Conservation (phyloP, 352 stramenopile genomes). For the Globisporangium lucens region DNA sequence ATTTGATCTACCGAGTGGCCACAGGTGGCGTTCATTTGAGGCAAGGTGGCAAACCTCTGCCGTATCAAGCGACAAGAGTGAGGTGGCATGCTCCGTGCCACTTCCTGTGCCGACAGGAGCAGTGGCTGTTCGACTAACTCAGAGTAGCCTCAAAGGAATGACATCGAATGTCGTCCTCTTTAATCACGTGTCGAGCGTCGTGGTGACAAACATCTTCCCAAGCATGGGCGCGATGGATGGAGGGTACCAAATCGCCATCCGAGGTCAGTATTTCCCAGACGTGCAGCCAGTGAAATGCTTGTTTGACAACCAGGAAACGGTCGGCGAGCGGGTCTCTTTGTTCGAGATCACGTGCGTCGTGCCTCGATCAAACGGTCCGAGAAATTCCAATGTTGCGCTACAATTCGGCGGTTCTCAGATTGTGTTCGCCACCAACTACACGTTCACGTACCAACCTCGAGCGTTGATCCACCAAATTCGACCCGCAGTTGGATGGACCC, state of each 20-base stretch:
- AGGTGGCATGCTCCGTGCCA: slow-evolving; percentile 6
- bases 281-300: slow-evolving; percentile 12
- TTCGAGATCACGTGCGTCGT: slow-evolving; percentile 19
- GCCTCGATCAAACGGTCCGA: not conserved
- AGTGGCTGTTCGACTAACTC: slow-evolving; percentile 11
- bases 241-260: slow-evolving; percentile 22
- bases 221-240: slow-evolving; percentile 13
- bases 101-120: slow-evolving; percentile 11
- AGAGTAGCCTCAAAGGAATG: not conserved
- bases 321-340: slow-evolving; percentile 15
- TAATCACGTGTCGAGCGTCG: slow-evolving; percentile 13
- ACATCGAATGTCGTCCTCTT: slow-evolving; percentile 24
- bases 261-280: slow-evolving; percentile 18
- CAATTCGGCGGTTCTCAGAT: slow-evolving; percentile 11
- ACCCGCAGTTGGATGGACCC: slow-evolving; percentile 33
- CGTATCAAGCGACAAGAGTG: not conserved
- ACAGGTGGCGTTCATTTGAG: not conserved
- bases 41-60: slow-evolving; percentile 7
- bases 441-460: slow-evolving; percentile 16
- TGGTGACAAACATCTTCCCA: slow-evolving; percentile 14
- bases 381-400: slow-evolving; percentile 8
- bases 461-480: slow-evolving; percentile 24
- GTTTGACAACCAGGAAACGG: slow-evolving; percentile 17
- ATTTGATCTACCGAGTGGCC: slow-evolving; percentile 2
- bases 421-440: slow-evolving; percentile 4